phyloP scores from a whole-genome alignment of 75 land plant species.

The Sequoiadendron giganteum region DNA sequence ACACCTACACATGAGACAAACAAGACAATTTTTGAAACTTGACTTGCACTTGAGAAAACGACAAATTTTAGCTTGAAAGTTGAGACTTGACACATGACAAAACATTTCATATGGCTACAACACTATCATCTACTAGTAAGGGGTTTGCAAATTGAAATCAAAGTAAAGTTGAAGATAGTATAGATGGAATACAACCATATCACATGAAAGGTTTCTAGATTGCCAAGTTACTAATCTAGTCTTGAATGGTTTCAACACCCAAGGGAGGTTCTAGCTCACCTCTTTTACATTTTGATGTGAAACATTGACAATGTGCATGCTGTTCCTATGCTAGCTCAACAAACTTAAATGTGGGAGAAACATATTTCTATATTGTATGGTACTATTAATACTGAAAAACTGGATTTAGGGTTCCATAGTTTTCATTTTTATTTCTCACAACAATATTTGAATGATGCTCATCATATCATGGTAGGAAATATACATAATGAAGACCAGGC shows the following conservation, averaged over 20 bases:
- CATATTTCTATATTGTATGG: not conserved
- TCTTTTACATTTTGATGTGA: not conserved
- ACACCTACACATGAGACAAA: no score
- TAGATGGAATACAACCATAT: not conserved
- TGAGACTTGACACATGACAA: no score
- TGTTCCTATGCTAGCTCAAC: not conserved
- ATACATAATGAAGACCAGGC: not conserved
- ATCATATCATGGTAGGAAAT: not conserved
- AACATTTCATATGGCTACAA: no score
- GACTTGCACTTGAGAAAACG: no score
- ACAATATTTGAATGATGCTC: not conserved
- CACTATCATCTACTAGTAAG: not conserved
- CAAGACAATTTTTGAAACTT: no score
- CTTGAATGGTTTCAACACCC: not conserved
- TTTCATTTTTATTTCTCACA: no score
- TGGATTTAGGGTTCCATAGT: not conserved
- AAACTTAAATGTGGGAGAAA: no score
- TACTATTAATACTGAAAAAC: not conserved
- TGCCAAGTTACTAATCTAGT: not conserved
- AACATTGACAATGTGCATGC: not conserved
- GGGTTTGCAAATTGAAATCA: not conserved
- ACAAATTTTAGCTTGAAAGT: no score
- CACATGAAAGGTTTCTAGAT: not conserved
- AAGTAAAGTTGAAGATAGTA: not conserved
- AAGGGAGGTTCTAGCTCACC: not conserved